Conservation (phyloP, 2,329 filamentous ascomycete species). For the Magnaporthiopsis poae region DNA sequence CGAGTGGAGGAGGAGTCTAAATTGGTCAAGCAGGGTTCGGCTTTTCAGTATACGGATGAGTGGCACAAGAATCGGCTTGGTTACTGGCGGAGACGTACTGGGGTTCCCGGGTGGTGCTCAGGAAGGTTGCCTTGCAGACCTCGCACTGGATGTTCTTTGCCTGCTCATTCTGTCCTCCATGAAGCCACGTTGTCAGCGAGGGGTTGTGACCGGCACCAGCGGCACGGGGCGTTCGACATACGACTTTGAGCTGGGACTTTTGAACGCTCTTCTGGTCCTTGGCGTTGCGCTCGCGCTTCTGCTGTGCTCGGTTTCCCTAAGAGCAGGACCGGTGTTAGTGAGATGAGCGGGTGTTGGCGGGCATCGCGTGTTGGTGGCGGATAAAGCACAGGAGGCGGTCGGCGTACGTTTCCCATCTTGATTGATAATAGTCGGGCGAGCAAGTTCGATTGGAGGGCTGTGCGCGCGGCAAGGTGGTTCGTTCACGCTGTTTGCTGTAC, state of each 20-base stretch:
- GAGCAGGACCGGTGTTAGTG: neutral
- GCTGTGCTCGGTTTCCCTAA: conserved; percentile 19
- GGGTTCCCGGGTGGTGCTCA: conserved; percentile 65
- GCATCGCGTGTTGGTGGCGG: neutral
- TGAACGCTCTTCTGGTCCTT: conserved; percentile 48
- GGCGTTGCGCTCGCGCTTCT: conserved; percentile 63
- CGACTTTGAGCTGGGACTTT: conserved; percentile 60
- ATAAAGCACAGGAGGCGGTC: neutral
- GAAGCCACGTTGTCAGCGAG: neutral
- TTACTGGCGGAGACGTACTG: conserved; percentile 43
- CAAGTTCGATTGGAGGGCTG: neutral
- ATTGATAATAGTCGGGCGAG: neutral
- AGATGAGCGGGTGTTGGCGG: neutral
- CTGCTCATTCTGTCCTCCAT: conserved; percentile 50
- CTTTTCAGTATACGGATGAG: conserved; percentile 4
- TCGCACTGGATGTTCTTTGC: conserved; percentile 70
- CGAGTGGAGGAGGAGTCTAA: conserved; percentile 60
- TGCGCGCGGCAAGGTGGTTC: neutral
- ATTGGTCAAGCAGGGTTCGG: conserved; percentile 5
- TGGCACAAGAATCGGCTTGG: neutral
- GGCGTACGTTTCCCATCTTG: conserved; percentile 9
- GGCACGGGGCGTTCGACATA: conserved; percentile 29
- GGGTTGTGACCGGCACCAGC: neutral
- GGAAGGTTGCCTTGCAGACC: conserved; percentile 68
- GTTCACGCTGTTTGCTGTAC: neutral